These are phyloP conservation scores for Lotmaria passim DNA, from an alignment of 208 protist species.

Conservation along the genomic window DNA sequence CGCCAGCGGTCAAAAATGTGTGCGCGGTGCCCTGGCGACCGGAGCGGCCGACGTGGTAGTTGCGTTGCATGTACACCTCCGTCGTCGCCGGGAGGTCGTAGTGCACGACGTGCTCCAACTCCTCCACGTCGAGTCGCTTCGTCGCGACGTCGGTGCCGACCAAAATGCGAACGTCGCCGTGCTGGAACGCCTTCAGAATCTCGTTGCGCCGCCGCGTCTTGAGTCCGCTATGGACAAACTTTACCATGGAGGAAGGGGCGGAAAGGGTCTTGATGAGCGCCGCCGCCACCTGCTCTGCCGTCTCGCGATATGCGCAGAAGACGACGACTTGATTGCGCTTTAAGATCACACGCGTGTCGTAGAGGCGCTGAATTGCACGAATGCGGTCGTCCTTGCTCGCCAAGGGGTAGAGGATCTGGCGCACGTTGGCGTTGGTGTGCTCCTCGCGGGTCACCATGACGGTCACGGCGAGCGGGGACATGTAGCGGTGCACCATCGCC, in stretches of 20 bases:
- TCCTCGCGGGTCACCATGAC: conserved; percentile 74
- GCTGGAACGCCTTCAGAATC: conserved; percentile 78
- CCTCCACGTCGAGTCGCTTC: conserved; percentile 94
- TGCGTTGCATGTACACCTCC: conserved; percentile 98
- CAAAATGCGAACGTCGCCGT: conserved; percentile 88
- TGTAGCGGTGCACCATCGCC: conserved; percentile 69
- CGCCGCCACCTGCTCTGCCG: conserved; percentile 53
- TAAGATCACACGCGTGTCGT: conserved; percentile 65
- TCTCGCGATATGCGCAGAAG: conserved; percentile 73
- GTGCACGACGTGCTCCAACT: conserved; percentile 96
- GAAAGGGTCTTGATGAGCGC: conserved; percentile 56
- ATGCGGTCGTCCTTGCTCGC: conserved; percentile 53
- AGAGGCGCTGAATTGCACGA: conserved; percentile 56
- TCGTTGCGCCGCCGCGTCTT: conserved; percentile 61
- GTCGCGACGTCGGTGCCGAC: conserved; percentile 96
- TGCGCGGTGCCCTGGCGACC: conserved; percentile 94
- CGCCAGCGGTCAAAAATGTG: conserved; percentile 89
- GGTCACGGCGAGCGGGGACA: conserved; percentile 67
- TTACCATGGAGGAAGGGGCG: conserved; percentile 60
- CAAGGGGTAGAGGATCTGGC: conserved; percentile 64
- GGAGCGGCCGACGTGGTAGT: conserved; percentile 97
- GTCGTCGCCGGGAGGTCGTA: conserved; percentile 95
- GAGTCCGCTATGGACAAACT: conserved; percentile 94
- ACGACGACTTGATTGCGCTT: conserved; percentile 82
- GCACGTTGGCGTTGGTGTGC: conserved; percentile 59